phyloP scores from a whole-genome alignment of 2,329 filamentous ascomycete genomes.

The Arthrinium puccinioides region DNA sequence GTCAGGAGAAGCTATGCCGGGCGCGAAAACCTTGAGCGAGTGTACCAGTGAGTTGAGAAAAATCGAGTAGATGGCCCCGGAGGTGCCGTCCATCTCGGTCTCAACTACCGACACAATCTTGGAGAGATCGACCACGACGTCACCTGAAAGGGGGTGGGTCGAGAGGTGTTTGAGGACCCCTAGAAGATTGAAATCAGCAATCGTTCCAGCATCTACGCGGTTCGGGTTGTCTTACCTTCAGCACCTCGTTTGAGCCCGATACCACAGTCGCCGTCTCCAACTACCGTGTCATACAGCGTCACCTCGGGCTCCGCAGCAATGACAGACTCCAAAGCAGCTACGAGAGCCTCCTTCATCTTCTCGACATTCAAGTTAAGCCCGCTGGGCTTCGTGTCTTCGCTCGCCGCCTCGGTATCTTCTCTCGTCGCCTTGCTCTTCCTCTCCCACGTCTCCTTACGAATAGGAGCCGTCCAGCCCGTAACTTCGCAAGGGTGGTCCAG shows the following conservation, averaged over 20 bases:
- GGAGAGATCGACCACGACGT: constrained; percentile 45
- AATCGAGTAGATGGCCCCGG: constrained; percentile 63
- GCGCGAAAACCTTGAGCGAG: constrained; percentile 38
- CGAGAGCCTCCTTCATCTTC: constrained; percentile 44
- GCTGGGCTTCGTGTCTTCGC: constrained; percentile 31
- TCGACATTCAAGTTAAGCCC: constrained; percentile 45
- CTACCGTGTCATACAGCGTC: constrained; percentile 70
- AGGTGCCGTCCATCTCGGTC: constrained; percentile 54
- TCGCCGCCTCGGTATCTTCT: constrained; percentile 27
- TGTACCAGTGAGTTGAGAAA: constrained; percentile 81
- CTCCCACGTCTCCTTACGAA: constrained; percentile 58
- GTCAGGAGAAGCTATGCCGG: constrained; percentile 31
- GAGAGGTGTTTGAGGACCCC: constrained; percentile 45
- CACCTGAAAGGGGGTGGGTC: constrained; percentile 37
- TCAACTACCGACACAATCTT: constrained; percentile 48
- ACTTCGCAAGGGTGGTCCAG: constrained; percentile 65
- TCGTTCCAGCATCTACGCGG: not conserved
- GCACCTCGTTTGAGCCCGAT: constrained; percentile 80
- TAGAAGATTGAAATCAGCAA: constrained; percentile 15
- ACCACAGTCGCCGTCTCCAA: constrained; percentile 87
- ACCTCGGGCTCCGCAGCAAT: constrained; percentile 64
- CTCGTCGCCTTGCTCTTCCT: constrained; percentile 40
- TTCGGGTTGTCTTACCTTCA: constrained; percentile 45
- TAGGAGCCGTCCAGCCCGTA: constrained; percentile 61
- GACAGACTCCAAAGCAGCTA: constrained; percentile 50